Percentiles rank a stretch among this genome's conserved stretches.
phyloP scores from a whole-genome alignment of 495 filamentous ascomycete species.

The Niebla homalea region DNA sequence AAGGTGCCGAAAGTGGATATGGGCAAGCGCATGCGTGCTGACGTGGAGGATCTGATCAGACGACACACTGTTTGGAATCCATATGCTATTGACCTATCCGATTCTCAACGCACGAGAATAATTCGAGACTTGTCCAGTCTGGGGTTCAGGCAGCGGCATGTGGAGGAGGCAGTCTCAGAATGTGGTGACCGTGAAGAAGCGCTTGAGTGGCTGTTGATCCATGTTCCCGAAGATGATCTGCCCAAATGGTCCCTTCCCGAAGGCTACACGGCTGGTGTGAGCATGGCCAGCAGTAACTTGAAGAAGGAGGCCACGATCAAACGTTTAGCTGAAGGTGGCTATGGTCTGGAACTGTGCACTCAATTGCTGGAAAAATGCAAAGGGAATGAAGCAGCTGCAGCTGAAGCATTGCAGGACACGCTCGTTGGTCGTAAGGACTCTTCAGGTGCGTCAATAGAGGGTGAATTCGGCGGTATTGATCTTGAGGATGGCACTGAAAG shows the following conservation, averaged over 20 bases:
- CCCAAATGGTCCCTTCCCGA: constrained; percentile 83
- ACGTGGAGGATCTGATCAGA: constrained; percentile 67
- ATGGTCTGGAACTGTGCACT: constrained; percentile 68
- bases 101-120: constrained; percentile 41
- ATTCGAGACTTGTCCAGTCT: constrained; percentile 60
- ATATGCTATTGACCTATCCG: constrained; percentile 48
- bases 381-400: constrained; percentile 66
- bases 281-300: constrained; percentile 65
- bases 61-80: constrained; percentile 78
- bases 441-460: no score
- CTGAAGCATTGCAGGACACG: constrained; percentile 61
- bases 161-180: constrained; percentile 72
- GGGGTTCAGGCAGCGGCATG: constrained; percentile 76
- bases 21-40: constrained; percentile 59
- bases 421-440: constrained; percentile 28
- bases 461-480: neutral
- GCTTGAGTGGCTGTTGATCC: constrained; percentile 84
- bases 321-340: constrained; percentile 68
- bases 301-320: constrained; percentile 67
- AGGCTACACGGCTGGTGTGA: constrained; percentile 76
- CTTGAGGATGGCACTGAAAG: constrained; percentile 19
- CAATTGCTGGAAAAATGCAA: constrained; percentile 51
- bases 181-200: constrained; percentile 91
- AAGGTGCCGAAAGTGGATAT: constrained; percentile 83
- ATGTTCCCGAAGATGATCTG: constrained; percentile 92